phyloP scores from a whole-genome alignment of 331 rosid species.

The Arachis monticola region DNA sequence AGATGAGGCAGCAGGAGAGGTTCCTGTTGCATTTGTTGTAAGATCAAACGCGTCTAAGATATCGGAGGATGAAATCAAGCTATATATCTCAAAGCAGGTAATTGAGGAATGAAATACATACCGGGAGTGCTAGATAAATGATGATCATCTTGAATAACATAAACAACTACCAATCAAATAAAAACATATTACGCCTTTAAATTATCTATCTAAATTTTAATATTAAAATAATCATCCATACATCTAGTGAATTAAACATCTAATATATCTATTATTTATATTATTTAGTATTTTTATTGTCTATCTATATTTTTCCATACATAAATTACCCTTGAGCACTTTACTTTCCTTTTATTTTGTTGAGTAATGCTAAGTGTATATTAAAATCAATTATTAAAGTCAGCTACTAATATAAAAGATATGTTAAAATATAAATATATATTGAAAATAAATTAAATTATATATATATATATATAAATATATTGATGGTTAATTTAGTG shows the following conservation, averaged over 20 bases:
- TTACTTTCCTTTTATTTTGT: neutral
- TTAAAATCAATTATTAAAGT: no score
- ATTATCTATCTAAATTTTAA: no score
- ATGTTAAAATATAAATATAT: no score
- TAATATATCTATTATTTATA: neutral
- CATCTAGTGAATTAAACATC: neutral
- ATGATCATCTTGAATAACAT: neutral
- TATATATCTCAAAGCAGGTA: conserved; percentile 59
- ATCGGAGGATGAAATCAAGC: conserved; percentile 59
- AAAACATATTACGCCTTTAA: no score
- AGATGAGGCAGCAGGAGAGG: conserved; percentile 70
- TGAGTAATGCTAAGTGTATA: no score
- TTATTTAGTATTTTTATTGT: neutral
- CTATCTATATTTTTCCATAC: neutral
- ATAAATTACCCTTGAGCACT: neutral
- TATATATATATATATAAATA: no score
- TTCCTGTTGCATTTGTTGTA: conserved; percentile 71
- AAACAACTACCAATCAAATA: no score
- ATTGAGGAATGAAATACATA: neutral
- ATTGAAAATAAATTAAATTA: no score
- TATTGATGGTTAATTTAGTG: no score
- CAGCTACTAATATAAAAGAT: no score
- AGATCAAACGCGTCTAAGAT: conserved; percentile 55
- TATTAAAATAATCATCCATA: no score
- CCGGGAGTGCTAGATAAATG: neutral